Percentiles rank a stretch among this genome's conserved stretches.
phyloP scores from a whole-genome alignment of 176 grass and related monocot genomes.

The Bonia amplexicaulis region DNA sequence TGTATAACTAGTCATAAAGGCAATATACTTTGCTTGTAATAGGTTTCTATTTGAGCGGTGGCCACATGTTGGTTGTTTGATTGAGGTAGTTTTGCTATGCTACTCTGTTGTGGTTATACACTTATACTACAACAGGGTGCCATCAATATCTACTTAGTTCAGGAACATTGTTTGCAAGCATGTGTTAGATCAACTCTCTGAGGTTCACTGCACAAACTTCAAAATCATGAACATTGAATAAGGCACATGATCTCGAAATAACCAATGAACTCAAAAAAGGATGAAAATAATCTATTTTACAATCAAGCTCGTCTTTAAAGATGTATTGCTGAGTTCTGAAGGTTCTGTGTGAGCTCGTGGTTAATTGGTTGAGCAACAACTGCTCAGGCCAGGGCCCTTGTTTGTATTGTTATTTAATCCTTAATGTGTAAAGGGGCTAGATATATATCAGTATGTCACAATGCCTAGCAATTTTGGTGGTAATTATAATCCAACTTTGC shows the following conservation, averaged over 20 bases:
- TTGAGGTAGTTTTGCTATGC: background rate
- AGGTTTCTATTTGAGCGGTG: background rate
- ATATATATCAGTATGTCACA: background rate
- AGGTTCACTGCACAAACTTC: background rate
- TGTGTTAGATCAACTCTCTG: conserved; percentile 3
- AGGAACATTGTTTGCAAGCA: conserved; percentile 4
- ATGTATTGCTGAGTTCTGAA: background rate
- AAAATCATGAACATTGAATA: background rate
- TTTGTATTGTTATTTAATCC: background rate
- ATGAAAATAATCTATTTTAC: background rate
- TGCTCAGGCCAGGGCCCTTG: background rate
- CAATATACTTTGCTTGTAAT: background rate
- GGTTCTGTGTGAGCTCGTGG: background rate
- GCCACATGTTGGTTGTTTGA: conserved; percentile 6
- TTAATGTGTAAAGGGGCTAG: background rate
- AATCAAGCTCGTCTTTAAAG: background rate
- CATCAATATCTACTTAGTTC: conserved; percentile 24
- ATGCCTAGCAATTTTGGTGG: background rate
- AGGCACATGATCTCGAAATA: background rate
- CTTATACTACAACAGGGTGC: background rate
- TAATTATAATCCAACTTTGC: background rate
- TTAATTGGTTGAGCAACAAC: background rate
- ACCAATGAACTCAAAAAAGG: background rate
- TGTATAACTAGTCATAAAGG: background rate
- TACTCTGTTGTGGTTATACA: background rate